Evolutionary conservation across 306 rosid species (phyloP).

Genomic region (Aeschynomene evenia): DNA sequence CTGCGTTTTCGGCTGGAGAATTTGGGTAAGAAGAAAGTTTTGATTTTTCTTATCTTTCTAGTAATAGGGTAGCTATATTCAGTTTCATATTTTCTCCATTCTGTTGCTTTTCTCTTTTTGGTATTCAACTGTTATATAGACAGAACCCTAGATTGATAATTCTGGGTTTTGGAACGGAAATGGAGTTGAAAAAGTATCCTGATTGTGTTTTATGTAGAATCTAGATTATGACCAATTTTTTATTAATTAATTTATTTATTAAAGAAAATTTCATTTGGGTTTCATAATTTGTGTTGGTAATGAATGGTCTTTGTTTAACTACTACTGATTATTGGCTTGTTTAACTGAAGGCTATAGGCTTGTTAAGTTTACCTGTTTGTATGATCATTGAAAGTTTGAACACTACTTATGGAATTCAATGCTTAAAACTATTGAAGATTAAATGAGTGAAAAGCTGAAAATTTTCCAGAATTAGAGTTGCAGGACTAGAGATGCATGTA

Average conservation of each 20-base stretch:
- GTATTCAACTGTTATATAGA: not conserved
- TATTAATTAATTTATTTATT: not conserved
- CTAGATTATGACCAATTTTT: not conserved
- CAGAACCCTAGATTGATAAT: slow-evolving; percentile 19
- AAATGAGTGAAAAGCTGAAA: slow-evolving; percentile 7
- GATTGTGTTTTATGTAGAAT: not conserved
- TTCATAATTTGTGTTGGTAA: not conserved
- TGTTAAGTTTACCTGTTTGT: not conserved
- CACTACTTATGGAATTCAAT: not conserved
- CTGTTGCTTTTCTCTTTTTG: not conserved
- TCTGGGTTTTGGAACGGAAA: not conserved
- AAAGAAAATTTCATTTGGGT: too few species aligned
- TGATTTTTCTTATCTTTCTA: not conserved
- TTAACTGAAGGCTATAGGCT: not conserved
- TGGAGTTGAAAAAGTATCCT: not conserved
- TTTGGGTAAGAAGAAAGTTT: not conserved
- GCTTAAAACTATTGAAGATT: not conserved
- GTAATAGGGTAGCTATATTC: slow-evolving; percentile 8
- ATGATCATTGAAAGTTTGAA: not conserved
- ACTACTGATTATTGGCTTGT: not conserved
- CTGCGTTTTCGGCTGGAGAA: not conserved
- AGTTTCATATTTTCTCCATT: slow-evolving; percentile 1
- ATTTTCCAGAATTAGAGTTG: slow-evolving; percentile 5
- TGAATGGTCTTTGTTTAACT: not conserved
- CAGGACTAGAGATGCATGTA: not conserved